A percentile compares a stretch with the other conserved stretches of the same genome.
These are phyloP conservation scores for Puccinia triticina DNA, from an alignment of 1,284 basidiomycete genomes.

Conservation along the genomic window DNA sequence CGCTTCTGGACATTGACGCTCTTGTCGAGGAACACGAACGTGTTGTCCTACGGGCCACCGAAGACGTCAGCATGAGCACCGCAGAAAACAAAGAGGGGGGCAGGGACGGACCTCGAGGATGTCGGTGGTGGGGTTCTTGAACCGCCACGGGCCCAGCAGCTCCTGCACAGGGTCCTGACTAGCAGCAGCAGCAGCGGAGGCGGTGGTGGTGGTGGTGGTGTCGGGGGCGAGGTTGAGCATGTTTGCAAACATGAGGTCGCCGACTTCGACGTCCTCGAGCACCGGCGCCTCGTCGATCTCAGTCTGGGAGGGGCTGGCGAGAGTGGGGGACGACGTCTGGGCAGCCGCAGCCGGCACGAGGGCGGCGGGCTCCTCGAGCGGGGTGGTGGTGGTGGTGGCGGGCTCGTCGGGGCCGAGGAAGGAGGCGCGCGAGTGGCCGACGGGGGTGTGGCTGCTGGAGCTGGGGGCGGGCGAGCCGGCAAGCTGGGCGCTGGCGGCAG, in stretches of 20 bases:
- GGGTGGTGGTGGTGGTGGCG: neutral
- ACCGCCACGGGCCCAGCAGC: constrained; percentile 61
- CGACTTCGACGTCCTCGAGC: constrained; percentile 56
- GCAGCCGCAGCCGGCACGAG: neutral
- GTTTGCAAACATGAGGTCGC: constrained; percentile 58
- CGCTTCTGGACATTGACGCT: constrained; percentile 60
- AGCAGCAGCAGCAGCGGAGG: no score
- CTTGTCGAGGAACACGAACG: constrained; percentile 61
- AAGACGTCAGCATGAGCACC: neutral
- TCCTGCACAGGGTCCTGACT: constrained; percentile 56
- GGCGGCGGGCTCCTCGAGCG: neutral
- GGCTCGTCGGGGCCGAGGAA: neutral
- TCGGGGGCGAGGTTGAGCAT: constrained; percentile 50
- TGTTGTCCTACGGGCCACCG: constrained; percentile 61
- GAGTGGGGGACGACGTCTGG: neutral
- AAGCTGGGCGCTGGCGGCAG: neutral
- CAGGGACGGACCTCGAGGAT: constrained; percentile 58
- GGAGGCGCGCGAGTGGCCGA: neutral
- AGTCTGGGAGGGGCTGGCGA: constrained; percentile 50
- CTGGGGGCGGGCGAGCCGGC: neutral
- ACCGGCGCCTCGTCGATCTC: constrained; percentile 57
- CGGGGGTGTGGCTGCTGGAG: constrained; percentile 1
- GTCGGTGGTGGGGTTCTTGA: constrained; percentile 60
- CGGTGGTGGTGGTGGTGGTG: no score
- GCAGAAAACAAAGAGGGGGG: neutral